Evolutionary conservation across 371 early-diverging fungal genomes (phyloP).

Genomic region (Mucor irregularis): DNA sequence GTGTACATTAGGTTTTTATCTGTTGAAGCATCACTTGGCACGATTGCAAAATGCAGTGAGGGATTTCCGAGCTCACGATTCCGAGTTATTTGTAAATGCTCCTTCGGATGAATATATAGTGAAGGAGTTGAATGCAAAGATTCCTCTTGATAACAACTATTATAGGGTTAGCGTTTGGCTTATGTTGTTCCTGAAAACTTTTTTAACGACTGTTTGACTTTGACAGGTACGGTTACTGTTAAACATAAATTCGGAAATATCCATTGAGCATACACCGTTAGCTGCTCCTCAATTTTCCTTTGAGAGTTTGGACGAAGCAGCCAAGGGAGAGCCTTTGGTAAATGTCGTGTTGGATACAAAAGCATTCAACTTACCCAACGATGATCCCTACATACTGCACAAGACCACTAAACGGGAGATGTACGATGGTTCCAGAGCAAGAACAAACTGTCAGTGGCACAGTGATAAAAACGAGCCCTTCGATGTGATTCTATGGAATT

Average conservation of each 20-base stretch:
- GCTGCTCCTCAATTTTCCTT: constrained; percentile 1
- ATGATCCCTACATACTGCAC: constrained; percentile 51
- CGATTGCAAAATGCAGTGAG: constrained; percentile 1
- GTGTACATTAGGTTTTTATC: constrained; percentile 14
- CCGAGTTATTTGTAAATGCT: constrained; percentile 20
- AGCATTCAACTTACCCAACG: constrained; percentile 16
- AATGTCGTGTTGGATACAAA: constrained; percentile 42
- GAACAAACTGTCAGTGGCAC: constrained; percentile 37
- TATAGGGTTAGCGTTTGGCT: constrained; percentile 37
- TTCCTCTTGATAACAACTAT: constrained; percentile 27
- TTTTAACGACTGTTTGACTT: not conserved
- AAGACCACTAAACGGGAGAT: constrained; percentile 61
- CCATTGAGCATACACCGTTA: constrained; percentile 45
- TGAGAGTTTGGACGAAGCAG: constrained; percentile 15
- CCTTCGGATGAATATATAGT: constrained; percentile 34
- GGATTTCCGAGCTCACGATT: constrained; percentile 16
- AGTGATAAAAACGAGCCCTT: constrained; percentile 31
- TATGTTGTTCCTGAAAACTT: too few species aligned
- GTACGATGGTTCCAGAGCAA: constrained; percentile 51
- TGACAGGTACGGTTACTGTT: constrained; percentile 52
- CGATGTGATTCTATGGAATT: constrained; percentile 62
- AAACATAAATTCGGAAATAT: constrained; percentile 32
- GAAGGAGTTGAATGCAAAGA: constrained; percentile 21
- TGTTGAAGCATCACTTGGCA: constrained; percentile 2
- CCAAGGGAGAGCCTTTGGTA: not conserved